Base-by-base conservation (phyloP, 1,284 basidiomycete species). In the Tylopilus sp. region DNA sequence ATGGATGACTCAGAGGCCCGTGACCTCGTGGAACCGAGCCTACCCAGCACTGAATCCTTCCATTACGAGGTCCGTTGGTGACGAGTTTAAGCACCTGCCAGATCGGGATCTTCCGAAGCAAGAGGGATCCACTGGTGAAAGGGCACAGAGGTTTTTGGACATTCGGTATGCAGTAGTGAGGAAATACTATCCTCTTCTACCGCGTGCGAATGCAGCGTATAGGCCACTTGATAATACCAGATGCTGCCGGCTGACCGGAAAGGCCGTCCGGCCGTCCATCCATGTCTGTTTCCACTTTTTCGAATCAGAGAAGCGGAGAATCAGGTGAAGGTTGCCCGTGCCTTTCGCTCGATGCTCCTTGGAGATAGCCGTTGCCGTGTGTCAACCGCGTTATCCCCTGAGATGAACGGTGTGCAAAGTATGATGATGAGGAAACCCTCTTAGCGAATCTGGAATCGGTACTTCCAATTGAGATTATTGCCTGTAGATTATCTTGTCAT, bases 1-100 rank as follows among this genome's bases (percentile, higher is more conserved):
- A 49, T 30, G 39, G 31, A 35, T 44, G 45, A 48, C 34, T 42
- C 45, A 36, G 46, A 48, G 48, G 43, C 2, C 49, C 41, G 43
- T 26, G 41, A 42, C 60, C 63, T 63, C 60, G 57, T 61, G 63
- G 54, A 44, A 43, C 31, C 47, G 38, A 49, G 35, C 31, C 15
- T 38, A 41, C 45, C 25, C n/a, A 41, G 4, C 11, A 25, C 13
- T 31, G 49, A 41, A 15, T 44, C 13, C 41, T 60, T 60, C 62
- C 58, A 63, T 64, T 60, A 48, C 51, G 40, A 52, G 48, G 40
- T 53, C 49, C 49, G 44, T 51, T 34, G 33, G 39, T 34, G 40
- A 48, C 35, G 39, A 42, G 44, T 23, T 30, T 25, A 42, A 46
- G 41, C 40, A 42, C 9, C 16, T 43, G 29, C 54, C 49, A 36